Conservation (phyloP, 768 basidiomycete species). For the Mycena albidolilacea region DNA sequence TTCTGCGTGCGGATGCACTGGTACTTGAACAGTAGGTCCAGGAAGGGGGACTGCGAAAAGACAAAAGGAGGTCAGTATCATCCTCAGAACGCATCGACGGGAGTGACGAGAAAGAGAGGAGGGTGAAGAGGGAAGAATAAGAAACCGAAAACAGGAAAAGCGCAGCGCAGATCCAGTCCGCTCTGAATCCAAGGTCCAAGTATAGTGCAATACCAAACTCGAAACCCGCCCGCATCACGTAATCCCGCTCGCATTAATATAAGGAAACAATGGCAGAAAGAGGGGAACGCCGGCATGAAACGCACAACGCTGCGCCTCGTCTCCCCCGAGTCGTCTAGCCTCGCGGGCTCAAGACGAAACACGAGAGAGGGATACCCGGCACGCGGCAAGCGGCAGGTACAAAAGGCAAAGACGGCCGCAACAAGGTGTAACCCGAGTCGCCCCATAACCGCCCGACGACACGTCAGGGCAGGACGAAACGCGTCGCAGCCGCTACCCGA, state of each 20-base stretch:
- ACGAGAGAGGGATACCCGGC: no score
- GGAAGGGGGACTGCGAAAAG: constrained; percentile 81
- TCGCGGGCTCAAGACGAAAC: no score
- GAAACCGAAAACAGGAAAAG: no score
- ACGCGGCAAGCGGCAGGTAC: no score
- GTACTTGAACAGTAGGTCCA: constrained; percentile 95
- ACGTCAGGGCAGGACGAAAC: not conserved
- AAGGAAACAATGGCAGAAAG: constrained; percentile 17
- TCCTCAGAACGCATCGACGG: not conserved
- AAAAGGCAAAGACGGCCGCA: no score
- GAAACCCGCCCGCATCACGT: not conserved
- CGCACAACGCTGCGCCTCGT: not conserved
- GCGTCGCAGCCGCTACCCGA: not conserved
- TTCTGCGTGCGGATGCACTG: constrained; percentile 98
- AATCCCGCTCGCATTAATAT: not conserved
- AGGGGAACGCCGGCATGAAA: not conserved
- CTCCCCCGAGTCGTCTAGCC: no score
- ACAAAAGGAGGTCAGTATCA: not conserved
- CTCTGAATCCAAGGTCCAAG: no score
- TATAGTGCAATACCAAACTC: not conserved
- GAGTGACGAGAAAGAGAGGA: not conserved
- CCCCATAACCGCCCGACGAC: no score
- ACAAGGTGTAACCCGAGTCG: no score
- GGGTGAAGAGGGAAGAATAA: no score
- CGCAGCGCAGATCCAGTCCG: no score